These are phyloP conservation scores for Blastocystis sp. DNA, from an alignment of 352 stramenopile species.

Conservation along the genomic window DNA sequence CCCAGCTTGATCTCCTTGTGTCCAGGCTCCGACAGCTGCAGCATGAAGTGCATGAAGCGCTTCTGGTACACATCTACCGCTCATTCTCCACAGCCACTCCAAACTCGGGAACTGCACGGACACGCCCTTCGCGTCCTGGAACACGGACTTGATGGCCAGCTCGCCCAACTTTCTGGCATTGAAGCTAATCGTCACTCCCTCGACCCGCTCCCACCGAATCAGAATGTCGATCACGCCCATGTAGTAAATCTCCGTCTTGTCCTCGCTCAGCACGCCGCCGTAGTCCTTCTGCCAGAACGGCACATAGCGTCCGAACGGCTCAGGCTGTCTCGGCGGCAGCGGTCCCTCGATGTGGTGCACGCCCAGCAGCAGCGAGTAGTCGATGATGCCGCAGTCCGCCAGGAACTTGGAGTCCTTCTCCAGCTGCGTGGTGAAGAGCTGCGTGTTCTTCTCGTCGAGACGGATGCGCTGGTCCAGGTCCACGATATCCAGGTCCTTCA, in stretches of 20 bases:
- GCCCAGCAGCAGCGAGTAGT: slow-evolving; percentile 89
- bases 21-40: slow-evolving; percentile 30
- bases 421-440: slow-evolving; percentile 85
- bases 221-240: slow-evolving; percentile 91
- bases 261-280: slow-evolving; percentile 55
- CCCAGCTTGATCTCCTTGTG: slow-evolving; percentile 64
- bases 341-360: slow-evolving; percentile 82
- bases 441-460: slow-evolving; percentile 81
- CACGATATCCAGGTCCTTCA: slow-evolving; percentile 89
- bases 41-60: slow-evolving; percentile 87
- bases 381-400: slow-evolving; percentile 90
- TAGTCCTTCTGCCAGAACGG: slow-evolving; percentile 72
- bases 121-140: slow-evolving; percentile 81
- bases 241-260: slow-evolving; percentile 83
- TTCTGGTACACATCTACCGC: slow-evolving; percentile 84
- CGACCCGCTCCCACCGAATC: slow-evolving; percentile 82
- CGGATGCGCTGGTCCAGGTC: slow-evolving; percentile 85
- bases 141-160: slow-evolving; percentile 85
- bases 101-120: slow-evolving; percentile 73
- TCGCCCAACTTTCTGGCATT: slow-evolving; percentile 88
- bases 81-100: not conserved
- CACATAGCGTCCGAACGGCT: slow-evolving; percentile 35
- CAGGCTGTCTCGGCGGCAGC: slow-evolving; percentile 12
- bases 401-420: slow-evolving; percentile 85
- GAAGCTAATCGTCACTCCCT: slow-evolving; percentile 49